Evolutionary conservation across 2,329 filamentous ascomycete species (phyloP).

Genomic region (Cladorrhinum sp.): DNA sequence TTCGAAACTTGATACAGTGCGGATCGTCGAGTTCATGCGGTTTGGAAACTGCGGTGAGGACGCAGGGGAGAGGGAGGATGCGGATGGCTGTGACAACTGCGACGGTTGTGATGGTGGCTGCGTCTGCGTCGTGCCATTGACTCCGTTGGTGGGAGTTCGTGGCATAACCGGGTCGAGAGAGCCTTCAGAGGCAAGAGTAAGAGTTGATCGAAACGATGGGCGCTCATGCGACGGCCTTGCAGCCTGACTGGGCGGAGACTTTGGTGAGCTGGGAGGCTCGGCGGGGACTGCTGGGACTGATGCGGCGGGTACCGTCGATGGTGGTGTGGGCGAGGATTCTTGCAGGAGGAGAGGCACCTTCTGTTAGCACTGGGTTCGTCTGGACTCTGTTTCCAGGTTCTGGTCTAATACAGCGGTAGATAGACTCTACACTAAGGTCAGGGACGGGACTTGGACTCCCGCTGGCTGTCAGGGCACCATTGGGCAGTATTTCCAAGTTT

Average conservation of each 20-base stretch:
- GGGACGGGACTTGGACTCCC: neutral
- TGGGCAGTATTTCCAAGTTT: neutral
- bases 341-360: neutral
- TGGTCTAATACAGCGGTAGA: too few relatives aligned
- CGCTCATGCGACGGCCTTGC: conserved; percentile 25
- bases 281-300: conserved; percentile 14
- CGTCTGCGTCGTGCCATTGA: conserved; percentile 28
- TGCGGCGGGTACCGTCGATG: conserved; percentile 7
- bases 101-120: neutral
- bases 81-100: conserved; percentile 1
- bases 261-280: neutral
- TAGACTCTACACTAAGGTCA: neutral
- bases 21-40: conserved; percentile 49
- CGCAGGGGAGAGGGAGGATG: conserved; percentile 16
- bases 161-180: conserved; percentile 34
- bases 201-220: conserved; percentile 28
- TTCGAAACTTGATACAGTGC: conserved; percentile 56
- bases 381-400: neutral
- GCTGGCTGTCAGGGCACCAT: neutral
- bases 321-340: conserved; percentile 5
- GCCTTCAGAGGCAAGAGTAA: conserved; percentile 40
- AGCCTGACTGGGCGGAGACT: conserved; percentile 16
- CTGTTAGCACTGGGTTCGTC: conserved; percentile 4
- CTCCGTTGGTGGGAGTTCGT: conserved; percentile 36
- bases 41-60: conserved; percentile 25